Evolutionary conservation across 2,329 filamentous ascomycete species (phyloP), one percentile per base, ranked within the genome.

Genomic region (Waltergamsia citrina): DNA sequence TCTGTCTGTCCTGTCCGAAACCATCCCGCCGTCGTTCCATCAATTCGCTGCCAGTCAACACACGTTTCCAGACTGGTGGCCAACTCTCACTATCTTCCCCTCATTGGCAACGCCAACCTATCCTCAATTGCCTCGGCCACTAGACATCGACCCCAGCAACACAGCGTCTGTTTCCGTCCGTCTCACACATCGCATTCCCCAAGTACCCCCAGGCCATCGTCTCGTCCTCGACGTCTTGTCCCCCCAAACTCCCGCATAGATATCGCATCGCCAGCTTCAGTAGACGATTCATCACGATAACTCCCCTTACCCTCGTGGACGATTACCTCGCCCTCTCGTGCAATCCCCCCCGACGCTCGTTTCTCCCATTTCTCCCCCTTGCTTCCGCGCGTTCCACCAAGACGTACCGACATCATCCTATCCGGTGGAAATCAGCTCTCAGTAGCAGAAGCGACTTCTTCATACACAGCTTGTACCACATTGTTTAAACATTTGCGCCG

Each of bases 331-430:
- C 11, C 18, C 9, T 23, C 11, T 22, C 15, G 8, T 20, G 29
- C 28, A 12, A 5, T 22, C 18, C 29, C 25, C 19, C 17, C 29
- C 19, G 19, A 32, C 29, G 29, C 29, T 32, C 29, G 29, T 32
- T 32, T 32, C 18, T n/a, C n/a, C 12, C 24, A 26, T 26, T 26
- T n/a, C 22, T 24, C 22, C 22, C 22, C 22, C 22, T n/a, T 24
- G 8, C 22, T n/a, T 8, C 22, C 22, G 8, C 22, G 8, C n/a
- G n/a, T 24, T 24, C 22, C 8, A 24, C 22, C 22, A 24, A 24
- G 22, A 24, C 22, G 8, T 24, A 14, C 18, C 12, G 15, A 5
- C 10, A 6, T 15, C 8, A 24, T n/a, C 22, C n/a, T 24, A n/a
- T n/a, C 8, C 22, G 8, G n/a, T n/a, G 8, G 22, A 24, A 8